Evolutionary conservation across 768 basidiomycete species (phyloP), one percentile per base, ranked within the genome.

Genomic region (Ramaria rubella): DNA sequence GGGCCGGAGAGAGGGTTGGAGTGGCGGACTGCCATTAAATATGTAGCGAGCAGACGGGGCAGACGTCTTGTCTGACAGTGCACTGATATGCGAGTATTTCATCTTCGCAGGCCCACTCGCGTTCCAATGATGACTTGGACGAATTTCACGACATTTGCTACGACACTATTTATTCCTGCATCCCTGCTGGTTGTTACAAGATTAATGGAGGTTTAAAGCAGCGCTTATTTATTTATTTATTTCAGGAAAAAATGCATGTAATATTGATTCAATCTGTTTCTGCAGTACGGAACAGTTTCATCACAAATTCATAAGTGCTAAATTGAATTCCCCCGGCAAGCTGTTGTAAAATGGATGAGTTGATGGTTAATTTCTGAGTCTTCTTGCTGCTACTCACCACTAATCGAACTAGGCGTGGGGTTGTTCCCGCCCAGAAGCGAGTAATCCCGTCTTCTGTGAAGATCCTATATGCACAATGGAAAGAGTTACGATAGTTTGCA

Each of bases 351-450:
- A 15, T 9, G n/a, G n/a, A n/a, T 40, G 42, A 15, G 33, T 15
- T 17, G 6, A 21, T 23, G 17, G 12, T 43, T 45, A 52, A 51
- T 44, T 58, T 19, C 34, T 33, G 49, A 55, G 21, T 33, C 31
- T 48, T 57, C 44, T 7, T 60, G 34, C 36, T 40, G 27, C 11
- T 27, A 73, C 87, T 70, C 64, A 93, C 88, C 66, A 95, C 86
- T 49, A 99, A 69, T 27, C 96, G 79, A 6, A 82, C 81, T 26
- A 99, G 70, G 59, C 95, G 75, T 0, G 96, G 96, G 4, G 94
- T 95, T 6, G 95, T 93, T 2, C 96, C 96, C 3, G 88, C 90
- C 96, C 96, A 99, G 71, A 99, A 96, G 49, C 87, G 80, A n/a
- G 82, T 63, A 6, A 96, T 62, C 2, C 96, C 96, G 65, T 98